Conservation (phyloP, 176 grass and related monocot genomes). For the Avena sativa region DNA sequence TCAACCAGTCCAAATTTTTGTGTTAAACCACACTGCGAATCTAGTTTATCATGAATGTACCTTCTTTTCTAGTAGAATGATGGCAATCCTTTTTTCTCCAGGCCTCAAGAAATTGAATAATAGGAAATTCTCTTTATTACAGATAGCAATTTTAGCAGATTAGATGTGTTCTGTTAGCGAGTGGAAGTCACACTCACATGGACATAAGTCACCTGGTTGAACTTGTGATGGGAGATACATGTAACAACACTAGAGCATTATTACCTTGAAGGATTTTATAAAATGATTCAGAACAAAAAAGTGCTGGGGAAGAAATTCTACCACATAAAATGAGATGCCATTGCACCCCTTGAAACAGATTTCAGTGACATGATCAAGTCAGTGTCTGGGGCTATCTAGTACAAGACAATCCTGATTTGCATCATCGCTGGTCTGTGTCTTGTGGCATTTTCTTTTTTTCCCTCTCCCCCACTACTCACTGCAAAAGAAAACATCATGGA, state of each 20-base stretch:
- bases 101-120: background rate
- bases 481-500: conserved; percentile 47
- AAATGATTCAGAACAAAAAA: background rate
- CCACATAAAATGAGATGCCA: conserved; percentile 23
- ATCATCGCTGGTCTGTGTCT: conserved; percentile 42
- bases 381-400: conserved; percentile 18
- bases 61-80: conserved; percentile 4
- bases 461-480: conserved; percentile 45
- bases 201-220: conserved; percentile 24
- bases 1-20: background rate
- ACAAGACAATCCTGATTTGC: conserved; percentile 42
- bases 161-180: background rate
- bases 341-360: conserved; percentile 13
- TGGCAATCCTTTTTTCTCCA: background rate
- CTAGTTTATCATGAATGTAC: background rate
- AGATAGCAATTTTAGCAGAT: background rate
- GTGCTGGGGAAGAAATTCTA: background rate
- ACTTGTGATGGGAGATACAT: background rate
- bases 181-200: conserved; percentile 19
- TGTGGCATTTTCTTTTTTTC: conserved; percentile 42
- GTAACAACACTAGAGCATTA: background rate
- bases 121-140: background rate
- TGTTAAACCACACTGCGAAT: background rate
- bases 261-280: conserved; percentile 12
- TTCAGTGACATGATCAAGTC: conserved; percentile 28